Evolutionary conservation across 139 green algal species (phyloP).

Genomic region (Spirogloea muscicola): DNA sequence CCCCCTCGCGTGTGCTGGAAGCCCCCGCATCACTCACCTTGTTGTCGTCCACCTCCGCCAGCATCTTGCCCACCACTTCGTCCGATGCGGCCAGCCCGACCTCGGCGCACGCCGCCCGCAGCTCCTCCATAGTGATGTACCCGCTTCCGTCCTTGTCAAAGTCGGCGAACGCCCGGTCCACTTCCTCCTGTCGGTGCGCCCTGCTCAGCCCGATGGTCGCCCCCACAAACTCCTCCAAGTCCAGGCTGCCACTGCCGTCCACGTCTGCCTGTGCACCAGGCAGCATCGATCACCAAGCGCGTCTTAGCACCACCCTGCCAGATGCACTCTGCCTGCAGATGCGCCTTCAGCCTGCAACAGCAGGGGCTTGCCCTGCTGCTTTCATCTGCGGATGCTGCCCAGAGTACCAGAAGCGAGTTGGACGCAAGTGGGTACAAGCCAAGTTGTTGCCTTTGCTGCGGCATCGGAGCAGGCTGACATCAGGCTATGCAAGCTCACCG

Average conservation of each 20-base stretch:
- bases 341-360: background rate
- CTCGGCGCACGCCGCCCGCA: too few relatives aligned
- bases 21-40: too few relatives aligned
- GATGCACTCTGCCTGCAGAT: too few relatives aligned
- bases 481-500: slow-evolving; percentile 46
- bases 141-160: slow-evolving; percentile 47
- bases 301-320: too few relatives aligned
- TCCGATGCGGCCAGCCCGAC: background rate
- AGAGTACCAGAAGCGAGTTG: too few relatives aligned
- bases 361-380: background rate
- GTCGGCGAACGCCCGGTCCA: slow-evolving; percentile 47
- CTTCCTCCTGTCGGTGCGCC: slow-evolving; percentile 45
- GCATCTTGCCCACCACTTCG: background rate
- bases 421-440: too few relatives aligned
- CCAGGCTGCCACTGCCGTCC: slow-evolving; percentile 67
- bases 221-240: slow-evolving; percentile 82
- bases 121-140: slow-evolving; percentile 26
- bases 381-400: background rate
- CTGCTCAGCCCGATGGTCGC: slow-evolving; percentile 59
- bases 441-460: background rate
- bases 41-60: slow-evolving; percentile 20
- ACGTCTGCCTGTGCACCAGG: slow-evolving; percentile 48
- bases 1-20: too few relatives aligned
- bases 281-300: too few relatives aligned
- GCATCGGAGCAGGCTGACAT: background rate